phyloP scores from a whole-genome alignment of 1,139 yeast genomes.

The Debaryomyces sp. region DNA sequence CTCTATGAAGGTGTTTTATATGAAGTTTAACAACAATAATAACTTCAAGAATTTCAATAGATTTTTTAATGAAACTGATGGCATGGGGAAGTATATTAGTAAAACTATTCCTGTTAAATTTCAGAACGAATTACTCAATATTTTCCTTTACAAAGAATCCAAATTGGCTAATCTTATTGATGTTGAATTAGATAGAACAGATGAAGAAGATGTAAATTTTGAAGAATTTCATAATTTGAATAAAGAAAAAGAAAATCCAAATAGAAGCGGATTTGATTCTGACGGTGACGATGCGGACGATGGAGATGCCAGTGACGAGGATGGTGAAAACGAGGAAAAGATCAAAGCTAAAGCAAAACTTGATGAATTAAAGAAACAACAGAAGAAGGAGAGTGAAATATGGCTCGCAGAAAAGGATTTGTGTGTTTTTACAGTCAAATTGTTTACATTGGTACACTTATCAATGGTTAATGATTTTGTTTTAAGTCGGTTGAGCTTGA shows the following conservation, averaged over 20 bases:
- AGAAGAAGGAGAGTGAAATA: conserved; percentile 16
- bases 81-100: conserved; percentile 17
- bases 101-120: conserved; percentile 22
- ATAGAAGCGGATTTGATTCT: conserved; percentile 19
- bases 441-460: conserved; percentile 47
- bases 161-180: conserved; percentile 27
- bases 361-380: conserved; percentile 11
- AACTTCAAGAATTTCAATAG: conserved; percentile 29
- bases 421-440: conserved; percentile 53
- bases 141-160: conserved; percentile 40
- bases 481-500: conserved; percentile 47
- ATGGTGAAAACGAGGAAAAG: conserved; percentile 16
- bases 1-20: conserved; percentile 36
- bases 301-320: conserved; percentile 22
- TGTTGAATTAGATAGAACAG: conserved; percentile 53
- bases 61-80: conserved; percentile 25
- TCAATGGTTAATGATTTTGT: conserved; percentile 36
- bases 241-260: conserved; percentile 11
- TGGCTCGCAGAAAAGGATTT: conserved; percentile 50
- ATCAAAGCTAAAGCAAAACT: conserved; percentile 9
- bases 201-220: conserved; percentile 60
- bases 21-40: conserved; percentile 29
- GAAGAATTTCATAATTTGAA: conserved; percentile 32
- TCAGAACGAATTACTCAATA: conserved; percentile 28
- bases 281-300: conserved; percentile 21